phyloP scores from a whole-genome alignment of 768 basidiomycete species.

The Tricholoma saponaceum region DNA sequence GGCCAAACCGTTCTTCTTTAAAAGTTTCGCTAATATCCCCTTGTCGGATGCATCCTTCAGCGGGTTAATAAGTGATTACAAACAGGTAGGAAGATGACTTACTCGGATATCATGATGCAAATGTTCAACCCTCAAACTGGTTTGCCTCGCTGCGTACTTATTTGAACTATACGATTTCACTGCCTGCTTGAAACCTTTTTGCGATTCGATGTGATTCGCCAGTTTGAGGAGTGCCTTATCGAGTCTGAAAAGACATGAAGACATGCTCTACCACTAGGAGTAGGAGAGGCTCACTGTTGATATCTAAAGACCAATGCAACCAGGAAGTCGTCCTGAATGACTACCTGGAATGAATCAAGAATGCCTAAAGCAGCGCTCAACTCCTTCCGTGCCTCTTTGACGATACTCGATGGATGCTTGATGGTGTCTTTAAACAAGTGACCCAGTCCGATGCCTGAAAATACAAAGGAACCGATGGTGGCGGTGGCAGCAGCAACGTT shows the following conservation, averaged over 20 bases:
- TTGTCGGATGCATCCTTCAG: background rate
- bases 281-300: background rate
- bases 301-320: background rate
- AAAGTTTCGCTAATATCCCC: background rate
- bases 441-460: background rate
- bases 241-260: background rate
- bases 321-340: background rate
- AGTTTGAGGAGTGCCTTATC: background rate
- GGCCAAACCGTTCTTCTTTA: background rate
- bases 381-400: background rate
- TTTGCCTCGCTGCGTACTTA: background rate
- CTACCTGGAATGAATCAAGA: background rate
- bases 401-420: background rate
- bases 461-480: background rate
- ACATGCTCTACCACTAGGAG: background rate
- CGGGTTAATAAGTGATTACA: background rate
- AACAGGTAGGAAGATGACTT: background rate
- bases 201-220: background rate
- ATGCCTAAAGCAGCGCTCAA: background rate
- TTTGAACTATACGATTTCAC: background rate
- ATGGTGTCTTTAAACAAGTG: background rate
- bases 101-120: background rate
- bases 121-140: background rate
- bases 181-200: background rate
- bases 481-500: background rate